These are phyloP conservation scores for Schoenoplectus tabernaemontani DNA, from an alignment of 202 grass and related monocot genomes.

Conservation along the genomic window DNA sequence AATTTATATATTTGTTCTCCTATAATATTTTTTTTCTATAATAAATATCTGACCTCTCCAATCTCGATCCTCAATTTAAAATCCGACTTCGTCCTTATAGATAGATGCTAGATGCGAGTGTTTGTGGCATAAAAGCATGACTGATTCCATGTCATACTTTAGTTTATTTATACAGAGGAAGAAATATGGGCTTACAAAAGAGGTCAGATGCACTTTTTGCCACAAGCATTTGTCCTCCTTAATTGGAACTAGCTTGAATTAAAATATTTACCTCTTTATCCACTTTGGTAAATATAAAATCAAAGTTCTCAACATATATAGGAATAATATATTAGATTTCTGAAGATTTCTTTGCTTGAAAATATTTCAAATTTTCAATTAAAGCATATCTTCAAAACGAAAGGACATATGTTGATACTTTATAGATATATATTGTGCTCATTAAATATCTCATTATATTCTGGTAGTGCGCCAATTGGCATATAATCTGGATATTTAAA, in stretches of 20 bases:
- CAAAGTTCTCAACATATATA: not conserved
- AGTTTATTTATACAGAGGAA: not conserved
- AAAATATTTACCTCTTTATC: not conserved
- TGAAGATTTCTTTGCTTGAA: not conserved
- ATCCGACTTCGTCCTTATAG: no score
- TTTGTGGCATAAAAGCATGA: slow-evolving; percentile 11
- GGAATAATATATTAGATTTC: not conserved
- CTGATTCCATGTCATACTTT: slow-evolving; percentile 6
- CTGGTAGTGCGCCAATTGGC: not conserved
- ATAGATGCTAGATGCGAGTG: slow-evolving; percentile 18
- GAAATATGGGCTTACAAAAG: not conserved
- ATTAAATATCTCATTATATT: not conserved
- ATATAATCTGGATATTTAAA: not conserved
- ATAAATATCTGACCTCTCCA: no score
- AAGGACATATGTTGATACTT: not conserved
- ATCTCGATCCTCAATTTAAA: no score
- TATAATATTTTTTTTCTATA: no score
- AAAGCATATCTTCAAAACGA: not conserved
- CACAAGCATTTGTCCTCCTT: not conserved
- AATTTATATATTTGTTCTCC: no score
- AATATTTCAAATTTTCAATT: not conserved
- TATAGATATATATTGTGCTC: not conserved
- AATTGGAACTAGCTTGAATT: not conserved
- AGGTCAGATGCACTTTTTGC: not conserved
- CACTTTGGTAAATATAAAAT: not conserved